Evolutionary conservation across 768 basidiomycete genomes (phyloP), one percentile per base, ranked within the genome.

Genomic region (Kwoniella bestiolae): DNA sequence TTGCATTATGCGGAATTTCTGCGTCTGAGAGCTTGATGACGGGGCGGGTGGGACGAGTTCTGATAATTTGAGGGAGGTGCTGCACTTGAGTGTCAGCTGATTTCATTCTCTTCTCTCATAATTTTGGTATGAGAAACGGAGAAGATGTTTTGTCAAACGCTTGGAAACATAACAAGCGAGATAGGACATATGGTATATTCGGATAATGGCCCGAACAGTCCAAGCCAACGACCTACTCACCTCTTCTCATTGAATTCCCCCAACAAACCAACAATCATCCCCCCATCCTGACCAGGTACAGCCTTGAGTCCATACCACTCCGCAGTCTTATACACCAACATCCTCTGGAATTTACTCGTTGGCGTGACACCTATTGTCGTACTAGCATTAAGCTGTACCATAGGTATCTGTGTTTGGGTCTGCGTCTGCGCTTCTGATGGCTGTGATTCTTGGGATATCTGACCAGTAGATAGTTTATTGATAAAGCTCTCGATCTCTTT

Each of bases 271-370:
- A 75, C 53, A 21, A 68, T 47, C 50, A 78, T 73, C 31, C 21
- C 26, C 18, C 62, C 69, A 26, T 75, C 74, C 28, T 50, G 49
- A 28, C 70, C 70, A 3, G 71, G 32, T 9, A 73, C 61, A 28
- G 74, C 77, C 38, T 75, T 79, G 28, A 76, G 25, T 1, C 77
- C 77, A 64, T 77, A 79, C 77, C 77, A 79, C 45, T 79, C 77
- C 18, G 77, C 75, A 14, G 65, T 64, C 55, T 79, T 79, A 45
- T 79, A 79, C 31, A 76, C 75, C 51, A 79, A 52, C 73, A 77
- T 75, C 28, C 72, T 57, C 67, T 77, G 77, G 62, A 69, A 78
- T 32, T 69, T 75, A 64, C 76, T 78, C 35, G 72, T 53, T 3
- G 68, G 47, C 14, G 56, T 44, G 1, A 50, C 61, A 18, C 34